Evolutionary conservation across 2,329 filamentous ascomycete species (phyloP).

Genomic region (Venturia asperata): DNA sequence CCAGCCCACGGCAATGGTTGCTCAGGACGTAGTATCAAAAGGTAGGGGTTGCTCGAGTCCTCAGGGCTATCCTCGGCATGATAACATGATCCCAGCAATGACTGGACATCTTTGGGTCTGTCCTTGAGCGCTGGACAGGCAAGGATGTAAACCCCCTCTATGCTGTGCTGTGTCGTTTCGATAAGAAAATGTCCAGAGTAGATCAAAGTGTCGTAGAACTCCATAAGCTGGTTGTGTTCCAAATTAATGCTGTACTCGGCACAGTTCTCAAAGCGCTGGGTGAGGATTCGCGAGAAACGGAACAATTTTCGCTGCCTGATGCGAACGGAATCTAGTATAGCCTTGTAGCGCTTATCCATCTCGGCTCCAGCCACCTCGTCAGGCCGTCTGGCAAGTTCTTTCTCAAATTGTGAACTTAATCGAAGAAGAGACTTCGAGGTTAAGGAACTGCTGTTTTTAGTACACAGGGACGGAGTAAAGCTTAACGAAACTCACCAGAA

Average conservation of each 20-base stretch:
- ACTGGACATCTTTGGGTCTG: conserved; percentile 73
- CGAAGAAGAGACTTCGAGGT: conserved; percentile 89
- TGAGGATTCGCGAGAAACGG: conserved; percentile 84
- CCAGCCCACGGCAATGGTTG: conserved; percentile 75
- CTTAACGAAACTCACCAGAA: conserved; percentile 55
- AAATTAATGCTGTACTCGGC: conserved; percentile 89
- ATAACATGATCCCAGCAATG: conserved; percentile 74
- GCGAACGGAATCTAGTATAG: conserved; percentile 88
- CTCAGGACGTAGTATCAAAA: conserved; percentile 79
- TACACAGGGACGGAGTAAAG: neutral
- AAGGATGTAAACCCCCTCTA: conserved; percentile 73
- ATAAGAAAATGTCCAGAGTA: conserved; percentile 83
- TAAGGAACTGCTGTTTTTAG: conserved; percentile 52
- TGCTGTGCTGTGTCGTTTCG: conserved; percentile 57
- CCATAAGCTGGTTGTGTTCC: conserved; percentile 59
- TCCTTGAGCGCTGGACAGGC: conserved; percentile 73
- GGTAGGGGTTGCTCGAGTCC: conserved; percentile 72
- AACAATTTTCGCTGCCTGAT: conserved; percentile 95
- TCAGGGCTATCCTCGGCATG: conserved; percentile 62
- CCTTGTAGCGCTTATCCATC: conserved; percentile 96
- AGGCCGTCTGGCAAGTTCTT: conserved; percentile 74
- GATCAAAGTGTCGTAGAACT: conserved; percentile 73
- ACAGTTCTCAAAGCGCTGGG: conserved; percentile 91
- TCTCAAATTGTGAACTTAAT: conserved; percentile 84
- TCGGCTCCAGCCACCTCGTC: conserved; percentile 72